These are phyloP conservation scores for Santalum album DNA, from an alignment of 164 flowering plant genomes.

Conservation along the genomic window DNA sequence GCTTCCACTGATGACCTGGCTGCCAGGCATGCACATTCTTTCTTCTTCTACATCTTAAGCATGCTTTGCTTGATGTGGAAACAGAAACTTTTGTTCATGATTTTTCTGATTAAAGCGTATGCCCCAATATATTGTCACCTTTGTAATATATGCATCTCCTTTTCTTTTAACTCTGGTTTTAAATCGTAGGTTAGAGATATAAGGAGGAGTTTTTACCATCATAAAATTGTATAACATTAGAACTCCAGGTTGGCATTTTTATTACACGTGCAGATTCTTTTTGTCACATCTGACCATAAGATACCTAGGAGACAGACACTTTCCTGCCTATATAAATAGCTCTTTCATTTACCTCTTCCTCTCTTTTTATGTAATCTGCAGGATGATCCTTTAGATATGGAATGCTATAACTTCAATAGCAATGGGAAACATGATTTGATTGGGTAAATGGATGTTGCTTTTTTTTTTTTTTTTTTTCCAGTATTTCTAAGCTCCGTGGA, in stretches of 20 bases:
- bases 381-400: slow-evolving; percentile 54
- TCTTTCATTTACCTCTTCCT: slow-evolving; percentile 8
- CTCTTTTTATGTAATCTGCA: slow-evolving; percentile 17
- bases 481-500: not conserved
- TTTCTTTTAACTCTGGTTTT: no score
- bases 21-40: not conserved
- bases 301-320: not conserved
- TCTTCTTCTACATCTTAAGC: not conserved
- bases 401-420: slow-evolving; percentile 64
- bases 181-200: no score
- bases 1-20: not conserved
- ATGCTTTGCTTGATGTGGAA: not conserved
- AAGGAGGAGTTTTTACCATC: no score
- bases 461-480: not conserved
- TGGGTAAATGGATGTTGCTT: slow-evolving; percentile 37
- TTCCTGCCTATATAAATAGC: not conserved
- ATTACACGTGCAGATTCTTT: not conserved
- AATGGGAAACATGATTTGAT: slow-evolving; percentile 65
- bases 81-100: no score
- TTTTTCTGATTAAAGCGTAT: no score
- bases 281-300: not conserved
- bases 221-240: no score
- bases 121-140: no score
- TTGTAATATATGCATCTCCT: no score
- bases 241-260: not conserved